Conservation (phyloP, 163 green algal genomes). For the Trebouxiophyceae sp. region DNA sequence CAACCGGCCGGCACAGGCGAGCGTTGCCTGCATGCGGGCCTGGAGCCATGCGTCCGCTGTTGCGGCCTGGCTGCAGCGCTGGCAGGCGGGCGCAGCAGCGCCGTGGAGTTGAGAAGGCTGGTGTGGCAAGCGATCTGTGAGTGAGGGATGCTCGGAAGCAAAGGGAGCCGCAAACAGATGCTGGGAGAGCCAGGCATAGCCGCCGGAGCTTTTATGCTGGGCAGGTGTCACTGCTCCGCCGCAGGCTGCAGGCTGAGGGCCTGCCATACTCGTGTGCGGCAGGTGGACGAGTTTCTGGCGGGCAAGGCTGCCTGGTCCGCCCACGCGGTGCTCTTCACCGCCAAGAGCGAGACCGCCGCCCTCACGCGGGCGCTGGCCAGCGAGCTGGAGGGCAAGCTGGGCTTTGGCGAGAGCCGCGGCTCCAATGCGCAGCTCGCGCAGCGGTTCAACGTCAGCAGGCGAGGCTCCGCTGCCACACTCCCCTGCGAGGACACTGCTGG, state of each 20-base stretch:
- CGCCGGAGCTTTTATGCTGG: no score
- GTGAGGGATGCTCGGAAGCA: no score
- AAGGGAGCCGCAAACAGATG: no score
- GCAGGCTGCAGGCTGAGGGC: constrained; percentile 3
- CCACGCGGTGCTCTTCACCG: constrained; percentile 61
- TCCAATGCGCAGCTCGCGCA: constrained; percentile 18
- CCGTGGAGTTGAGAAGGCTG: no score
- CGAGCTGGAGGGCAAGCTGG: constrained; percentile 51
- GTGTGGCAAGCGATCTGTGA: no score
- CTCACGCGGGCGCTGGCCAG: constrained; percentile 62
- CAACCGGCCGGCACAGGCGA: background rate
- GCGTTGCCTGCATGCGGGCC: background rate
- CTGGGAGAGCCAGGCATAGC: no score
- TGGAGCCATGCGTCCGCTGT: background rate
- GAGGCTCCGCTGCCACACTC: constrained; percentile 23
- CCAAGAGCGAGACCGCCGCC: constrained; percentile 51
- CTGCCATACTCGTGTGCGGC: constrained; percentile 1
- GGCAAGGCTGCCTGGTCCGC: constrained; percentile 43
- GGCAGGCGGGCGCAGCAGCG: no score
- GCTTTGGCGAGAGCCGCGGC: constrained; percentile 48
- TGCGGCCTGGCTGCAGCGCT: no score
- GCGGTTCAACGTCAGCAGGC: constrained; percentile 17
- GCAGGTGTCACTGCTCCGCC: constrained; percentile 6
- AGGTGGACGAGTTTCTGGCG: no score
- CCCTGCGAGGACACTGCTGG: constrained; percentile 64